Evolutionary conservation across 305 asterid species (phyloP), one percentile per base, ranked within the genome.

Genomic region (Nicotiana rustica): DNA sequence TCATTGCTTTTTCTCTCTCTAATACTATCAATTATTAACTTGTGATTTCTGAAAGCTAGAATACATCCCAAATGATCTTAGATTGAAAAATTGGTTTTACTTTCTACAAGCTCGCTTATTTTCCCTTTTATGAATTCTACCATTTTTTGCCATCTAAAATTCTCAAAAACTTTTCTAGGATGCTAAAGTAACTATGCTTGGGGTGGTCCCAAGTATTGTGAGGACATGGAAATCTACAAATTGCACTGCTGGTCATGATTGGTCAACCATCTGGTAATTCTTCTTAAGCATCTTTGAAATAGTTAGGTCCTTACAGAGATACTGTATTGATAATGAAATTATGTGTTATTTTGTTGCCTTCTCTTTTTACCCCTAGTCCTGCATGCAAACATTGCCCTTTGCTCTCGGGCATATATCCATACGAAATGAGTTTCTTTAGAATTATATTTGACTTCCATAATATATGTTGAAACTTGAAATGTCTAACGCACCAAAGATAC

Each of bases 141-240:
- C 62, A 65, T 80, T 10, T 81, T 67, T 12, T 59, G 35, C 85
- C 36, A 85, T 87, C 84, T 83, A 80, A 80, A 81, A 77, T 86
- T 83, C 87, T 79, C 82, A 70, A 84, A 49, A 38, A 69, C 59
- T 81, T 85, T 55, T 89, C 67, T 85, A 96, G 98, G 99, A 96
- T 89, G 94, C 98, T 83, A 87, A 90, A 85, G 98, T 96, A 81
- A 93, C 99, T 80, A 93, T 93, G 97, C 92, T 96, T 77, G 99
- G 99, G 35, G 95, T 93, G 85, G 91, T 96, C 89, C 99, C 99
- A 86, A 94, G 98, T 88, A 89, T 94, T 60, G 98, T 94, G 85
- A 91, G 97, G 92, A 86, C 94, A 67, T 96, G 99, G 99, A 96
- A 91, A 90, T 91, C 87, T 49, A 80, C 94, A 47, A 86, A 91